Evolutionary conservation across 768 basidiomycete species (phyloP).

Genomic region (Boletus huronensis): DNA sequence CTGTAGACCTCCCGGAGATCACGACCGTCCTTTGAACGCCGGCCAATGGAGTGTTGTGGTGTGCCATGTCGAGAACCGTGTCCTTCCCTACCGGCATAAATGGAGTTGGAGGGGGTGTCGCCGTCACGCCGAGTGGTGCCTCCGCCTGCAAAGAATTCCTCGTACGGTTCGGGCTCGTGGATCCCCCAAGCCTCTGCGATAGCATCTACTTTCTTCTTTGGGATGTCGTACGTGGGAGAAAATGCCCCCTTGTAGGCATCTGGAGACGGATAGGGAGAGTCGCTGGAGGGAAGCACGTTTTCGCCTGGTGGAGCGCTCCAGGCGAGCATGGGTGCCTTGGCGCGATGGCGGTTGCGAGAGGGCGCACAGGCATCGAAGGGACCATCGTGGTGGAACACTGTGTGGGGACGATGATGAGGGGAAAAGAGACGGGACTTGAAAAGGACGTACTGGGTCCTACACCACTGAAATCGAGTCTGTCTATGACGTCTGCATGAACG

Average conservation of each 20-base stretch:
- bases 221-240: conserved; percentile 50
- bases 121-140: conserved; percentile 49
- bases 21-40: conserved; percentile 47
- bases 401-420: conserved; percentile 3
- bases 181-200: conserved; percentile 93
- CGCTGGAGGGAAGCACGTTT: conserved; percentile 37
- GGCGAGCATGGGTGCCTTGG: conserved; percentile 79
- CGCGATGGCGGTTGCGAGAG: conserved; percentile 77
- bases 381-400: conserved; percentile 91
- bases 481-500: conserved; percentile 84
- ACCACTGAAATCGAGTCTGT: conserved; percentile 82
- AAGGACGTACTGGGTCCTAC: conserved; percentile 72
- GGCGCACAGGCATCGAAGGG: conserved; percentile 92
- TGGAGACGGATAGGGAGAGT: conserved; percentile 51
- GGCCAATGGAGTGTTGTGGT: conserved; percentile 35
- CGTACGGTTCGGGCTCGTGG: conserved; percentile 87
- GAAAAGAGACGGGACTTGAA: background rate
- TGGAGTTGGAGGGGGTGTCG: conserved; percentile 61
- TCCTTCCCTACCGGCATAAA: conserved; percentile 62
- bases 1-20: conserved; percentile 47
- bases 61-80: conserved; percentile 35
- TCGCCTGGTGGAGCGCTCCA: conserved; percentile 51
- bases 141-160: conserved; percentile 85
- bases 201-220: conserved; percentile 84
- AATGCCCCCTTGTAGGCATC: conserved; percentile 41